A percentile compares a stretch with the other conserved stretches of the same genome.
Conservation (phyloP, 225 moss, liverwort and hornwort genomes). For the Polytrichum commune region DNA sequence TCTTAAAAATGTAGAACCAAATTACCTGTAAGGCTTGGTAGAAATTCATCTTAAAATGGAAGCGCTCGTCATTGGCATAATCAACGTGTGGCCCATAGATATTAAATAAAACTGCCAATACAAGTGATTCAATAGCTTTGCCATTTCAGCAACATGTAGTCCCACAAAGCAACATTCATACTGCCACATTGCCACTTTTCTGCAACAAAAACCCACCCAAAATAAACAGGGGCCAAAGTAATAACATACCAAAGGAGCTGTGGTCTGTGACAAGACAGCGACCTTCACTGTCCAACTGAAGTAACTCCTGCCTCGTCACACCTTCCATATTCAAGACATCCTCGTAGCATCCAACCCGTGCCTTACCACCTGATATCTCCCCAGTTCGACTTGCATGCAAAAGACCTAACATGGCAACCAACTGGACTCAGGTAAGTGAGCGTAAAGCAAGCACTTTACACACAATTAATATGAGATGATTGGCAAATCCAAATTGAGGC, state of each 20-base stretch:
- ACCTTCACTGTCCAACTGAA: constrained; percentile 90
- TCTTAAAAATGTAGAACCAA: constrained; percentile 6
- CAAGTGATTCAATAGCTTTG: no score
- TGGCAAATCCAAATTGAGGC: no score
- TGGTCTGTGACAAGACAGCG: constrained; percentile 97
- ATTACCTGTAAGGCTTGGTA: constrained; percentile 78
- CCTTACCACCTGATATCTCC: constrained; percentile 56
- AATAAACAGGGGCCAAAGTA: neutral
- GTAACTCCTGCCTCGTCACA: constrained; percentile 68
- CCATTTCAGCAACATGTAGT: no score
- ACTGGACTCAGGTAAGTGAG: neutral
- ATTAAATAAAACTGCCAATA: constrained; percentile 76
- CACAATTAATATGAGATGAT: no score
- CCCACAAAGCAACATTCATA: no score
- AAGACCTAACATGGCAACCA: constrained; percentile 43
- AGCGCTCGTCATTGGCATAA: constrained; percentile 57
- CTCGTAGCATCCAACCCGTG: constrained; percentile 90
- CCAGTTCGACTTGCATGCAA: constrained; percentile 67
- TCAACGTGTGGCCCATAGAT: constrained; percentile 72
- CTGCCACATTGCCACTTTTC: no score
- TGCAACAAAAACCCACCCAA: no score
- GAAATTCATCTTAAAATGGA: constrained; percentile 72
- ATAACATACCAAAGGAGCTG: constrained; percentile 75
- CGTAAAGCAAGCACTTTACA: no score
- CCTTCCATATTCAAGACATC: constrained; percentile 63